These are phyloP conservation scores for Trametes punicea DNA, from an alignment of 768 basidiomycete genomes.

Conservation along the genomic window DNA sequence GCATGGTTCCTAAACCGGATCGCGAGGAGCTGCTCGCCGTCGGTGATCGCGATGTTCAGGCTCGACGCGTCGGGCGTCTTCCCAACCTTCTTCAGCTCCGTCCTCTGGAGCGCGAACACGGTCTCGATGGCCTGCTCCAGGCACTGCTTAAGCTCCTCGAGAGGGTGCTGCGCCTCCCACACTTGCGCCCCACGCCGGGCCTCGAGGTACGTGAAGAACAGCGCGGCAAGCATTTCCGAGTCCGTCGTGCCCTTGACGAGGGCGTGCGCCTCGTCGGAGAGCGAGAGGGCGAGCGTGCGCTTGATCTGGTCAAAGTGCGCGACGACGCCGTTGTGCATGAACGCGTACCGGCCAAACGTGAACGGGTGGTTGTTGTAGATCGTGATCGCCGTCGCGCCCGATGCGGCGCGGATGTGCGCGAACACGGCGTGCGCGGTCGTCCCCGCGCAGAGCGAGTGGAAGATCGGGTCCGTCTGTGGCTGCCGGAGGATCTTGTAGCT, in stretches of 20 bases:
- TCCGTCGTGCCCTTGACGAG: constrained; percentile 32
- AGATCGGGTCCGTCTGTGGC: constrained; percentile 27
- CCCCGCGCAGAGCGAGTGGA: constrained; percentile 27
- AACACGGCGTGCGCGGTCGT: constrained; percentile 26
- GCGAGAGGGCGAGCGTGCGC: constrained; percentile 13
- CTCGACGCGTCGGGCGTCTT: constrained; percentile 24
- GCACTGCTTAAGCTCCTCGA: constrained; percentile 24
- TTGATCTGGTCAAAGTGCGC: constrained; percentile 24
- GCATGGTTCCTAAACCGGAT: constrained; percentile 31
- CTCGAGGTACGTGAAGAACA: constrained; percentile 32
- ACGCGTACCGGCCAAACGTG: constrained; percentile 27
- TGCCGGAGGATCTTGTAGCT: constrained; percentile 28
- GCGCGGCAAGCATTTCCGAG: constrained; percentile 30
- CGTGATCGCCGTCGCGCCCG: constrained; percentile 24
- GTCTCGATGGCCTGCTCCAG: constrained; percentile 27
- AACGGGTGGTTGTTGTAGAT: constrained; percentile 29
- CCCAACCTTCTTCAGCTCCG: constrained; percentile 17
- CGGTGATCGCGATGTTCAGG: constrained; percentile 31
- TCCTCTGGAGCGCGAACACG: constrained; percentile 27
- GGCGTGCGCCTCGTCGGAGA: constrained; percentile 22
- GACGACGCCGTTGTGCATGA: constrained; percentile 33
- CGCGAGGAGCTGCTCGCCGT: constrained; percentile 32
- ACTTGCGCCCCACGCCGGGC: constrained; percentile 16
- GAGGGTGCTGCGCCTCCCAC: constrained; percentile 26
- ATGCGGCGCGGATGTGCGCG: constrained; percentile 33